Evolutionary conservation across 2,329 filamentous ascomycete species (phyloP).

Genomic region (Paramyrothecium roridum): DNA sequence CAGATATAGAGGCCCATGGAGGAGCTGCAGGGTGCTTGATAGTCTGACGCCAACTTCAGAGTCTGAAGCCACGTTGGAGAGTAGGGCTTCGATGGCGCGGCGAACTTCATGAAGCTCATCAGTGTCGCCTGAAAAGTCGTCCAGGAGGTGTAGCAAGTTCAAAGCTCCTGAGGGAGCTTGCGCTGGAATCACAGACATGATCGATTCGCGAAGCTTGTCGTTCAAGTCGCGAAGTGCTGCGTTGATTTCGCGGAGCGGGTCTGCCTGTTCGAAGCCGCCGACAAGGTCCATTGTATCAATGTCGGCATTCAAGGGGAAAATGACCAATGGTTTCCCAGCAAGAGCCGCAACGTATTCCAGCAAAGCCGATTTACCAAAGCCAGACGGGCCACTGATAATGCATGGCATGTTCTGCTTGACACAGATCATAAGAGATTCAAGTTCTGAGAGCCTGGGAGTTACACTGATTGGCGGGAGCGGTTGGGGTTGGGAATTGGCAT

Average conservation of each 20-base stretch:
- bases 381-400: conserved; percentile 81
- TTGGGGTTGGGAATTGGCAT: conserved; percentile 49
- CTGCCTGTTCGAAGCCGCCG: conserved; percentile 93
- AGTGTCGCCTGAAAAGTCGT: conserved; percentile 33
- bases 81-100: conserved; percentile 34
- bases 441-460: conserved; percentile 60
- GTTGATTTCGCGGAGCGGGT: conserved; percentile 71
- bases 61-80: conserved; percentile 36
- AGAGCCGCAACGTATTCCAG: conserved; percentile 77
- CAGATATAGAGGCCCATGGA: conserved; percentile 52
- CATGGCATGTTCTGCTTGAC: conserved; percentile 84
- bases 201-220: conserved; percentile 47
- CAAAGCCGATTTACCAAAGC: conserved; percentile 81
- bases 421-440: conserved; percentile 86
- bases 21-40: conserved; percentile 43
- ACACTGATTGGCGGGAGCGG: conserved; percentile 48
- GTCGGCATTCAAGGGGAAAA: conserved; percentile 89
- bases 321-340: conserved; percentile 71
- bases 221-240: conserved; percentile 47
- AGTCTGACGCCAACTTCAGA: conserved; percentile 46
- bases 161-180: conserved; percentile 44
- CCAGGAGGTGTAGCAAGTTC: conserved; percentile 48
- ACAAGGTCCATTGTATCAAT: conserved; percentile 97
- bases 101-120: conserved; percentile 34
- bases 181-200: conserved; percentile 45